These are phyloP conservation scores for Clarireedia paspali DNA, from an alignment of 2,329 filamentous ascomycete species.

Conservation along the genomic window DNA sequence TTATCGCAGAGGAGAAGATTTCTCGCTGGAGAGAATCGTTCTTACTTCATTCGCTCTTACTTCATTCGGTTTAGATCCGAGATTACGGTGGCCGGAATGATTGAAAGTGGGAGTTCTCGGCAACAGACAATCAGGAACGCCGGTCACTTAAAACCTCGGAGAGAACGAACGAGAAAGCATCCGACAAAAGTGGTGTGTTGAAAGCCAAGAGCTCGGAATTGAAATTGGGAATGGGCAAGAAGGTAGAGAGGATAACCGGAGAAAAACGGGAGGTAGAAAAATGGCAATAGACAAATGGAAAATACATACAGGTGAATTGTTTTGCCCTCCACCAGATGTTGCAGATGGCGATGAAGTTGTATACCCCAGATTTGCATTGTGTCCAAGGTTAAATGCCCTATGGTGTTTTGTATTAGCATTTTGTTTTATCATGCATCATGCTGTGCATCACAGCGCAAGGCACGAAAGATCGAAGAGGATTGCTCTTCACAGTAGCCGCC, in stretches of 20 bases:
- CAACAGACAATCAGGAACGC: background rate
- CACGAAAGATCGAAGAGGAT: background rate
- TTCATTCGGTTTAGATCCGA: background rate
- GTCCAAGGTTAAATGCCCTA: conserved; percentile 27
- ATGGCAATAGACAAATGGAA: background rate
- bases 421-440: background rate
- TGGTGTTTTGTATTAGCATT: conserved; percentile 17
- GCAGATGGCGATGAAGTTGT: conserved; percentile 57
- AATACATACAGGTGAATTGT: conserved; percentile 47
- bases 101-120: background rate
- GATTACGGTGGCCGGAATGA: background rate
- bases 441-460: conserved; percentile 1
- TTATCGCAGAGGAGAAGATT: conserved; percentile 10
- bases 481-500: background rate
- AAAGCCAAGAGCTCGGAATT: background rate
- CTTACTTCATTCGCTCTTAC: background rate
- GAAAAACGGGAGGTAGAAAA: background rate
- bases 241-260: background rate
- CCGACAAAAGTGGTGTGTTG: background rate
- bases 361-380: conserved; percentile 39
- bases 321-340: conserved; percentile 48
- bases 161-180: conserved; percentile 7
- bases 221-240: background rate
- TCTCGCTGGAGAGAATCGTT: conserved; percentile 3
- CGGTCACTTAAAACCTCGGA: background rate